Evolutionary conservation across 2,329 filamentous ascomycete genomes (phyloP), one percentile per base, ranked within the genome.

Genomic region (Torrubiellomyces zombiae): DNA sequence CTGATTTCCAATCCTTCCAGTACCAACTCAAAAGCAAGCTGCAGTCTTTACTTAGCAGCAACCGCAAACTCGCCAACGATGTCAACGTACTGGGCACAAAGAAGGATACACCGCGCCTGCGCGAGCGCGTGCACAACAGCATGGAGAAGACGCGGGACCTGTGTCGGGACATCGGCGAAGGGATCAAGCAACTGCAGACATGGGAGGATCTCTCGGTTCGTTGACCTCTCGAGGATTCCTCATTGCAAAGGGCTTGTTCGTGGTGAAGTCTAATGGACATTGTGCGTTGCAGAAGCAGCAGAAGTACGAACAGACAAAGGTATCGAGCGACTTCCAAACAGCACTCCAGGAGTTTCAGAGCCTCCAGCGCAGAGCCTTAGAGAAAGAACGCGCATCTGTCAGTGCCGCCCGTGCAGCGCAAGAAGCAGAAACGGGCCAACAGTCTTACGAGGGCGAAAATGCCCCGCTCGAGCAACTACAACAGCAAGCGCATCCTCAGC

Each of bases 301-400:
- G 60, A 91, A 86, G 53, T 95, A 92, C 59, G 89, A 83, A 13
- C 86, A 94, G 44, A 80, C 86, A 39, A 95, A 95, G 50, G 67
- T 98, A 17, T 86, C 82, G 33, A 79, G 81, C 44, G 85, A 95
- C 48, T 94, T 95, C 59, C 79, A 85, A 45, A 68, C 79, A 18
- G 79, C 80, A 24, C 69, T 95, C 30, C 71, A 75, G 38, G 85
- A 94, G 41, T 98, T 98, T 53, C 86, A 95, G 55, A 65, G 65
- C 28, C 69, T 95, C n/a, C 89, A 95, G 53, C 73, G 83, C 32
- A 69, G 72, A 37, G 85, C 86, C 7, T 66, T 95, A 32, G 86
- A 95, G 48, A 94, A 93, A 48, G 79, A 95, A 50, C 76, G 85
- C 32, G 78, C 81, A 18, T 86, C 81, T 15, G 74, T 89, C 14